Evolutionary conservation across 768 basidiomycete genomes (phyloP).

Genomic region (Lanmaoa rubissima): DNA sequence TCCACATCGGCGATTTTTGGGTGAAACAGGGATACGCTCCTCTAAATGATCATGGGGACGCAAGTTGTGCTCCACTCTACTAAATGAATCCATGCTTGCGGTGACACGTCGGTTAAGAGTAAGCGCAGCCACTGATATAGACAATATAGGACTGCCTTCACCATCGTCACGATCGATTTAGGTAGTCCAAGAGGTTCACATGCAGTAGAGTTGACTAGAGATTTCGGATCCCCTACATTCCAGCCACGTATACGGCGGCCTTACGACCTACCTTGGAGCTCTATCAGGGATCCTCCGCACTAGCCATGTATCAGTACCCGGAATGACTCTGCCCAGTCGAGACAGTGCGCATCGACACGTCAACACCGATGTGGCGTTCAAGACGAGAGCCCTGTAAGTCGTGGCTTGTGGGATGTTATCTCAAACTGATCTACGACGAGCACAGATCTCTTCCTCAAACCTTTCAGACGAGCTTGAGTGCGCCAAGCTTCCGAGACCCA

Average conservation of each 20-base stretch:
- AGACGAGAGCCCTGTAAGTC: background rate
- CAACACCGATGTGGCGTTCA: background rate
- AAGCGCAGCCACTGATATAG: background rate
- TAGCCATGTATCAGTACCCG: background rate
- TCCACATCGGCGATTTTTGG: slow-evolving; percentile 2
- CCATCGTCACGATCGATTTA: background rate
- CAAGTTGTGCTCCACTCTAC: background rate
- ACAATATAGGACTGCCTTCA: background rate
- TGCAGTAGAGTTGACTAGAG: slow-evolving; percentile 2
- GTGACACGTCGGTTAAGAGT: background rate
- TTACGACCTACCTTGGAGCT: background rate
- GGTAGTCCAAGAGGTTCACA: slow-evolving; percentile 1
- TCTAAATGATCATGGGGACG: background rate
- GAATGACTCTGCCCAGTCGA: background rate
- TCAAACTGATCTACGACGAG: background rate
- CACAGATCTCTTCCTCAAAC: background rate
- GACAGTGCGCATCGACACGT: no score
- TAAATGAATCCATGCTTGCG: background rate
- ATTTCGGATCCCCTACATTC: background rate
- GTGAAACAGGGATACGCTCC: background rate
- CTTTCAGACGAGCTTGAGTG: background rate
- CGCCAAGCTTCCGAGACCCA: background rate
- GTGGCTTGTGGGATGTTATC: background rate
- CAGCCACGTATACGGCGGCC: background rate
- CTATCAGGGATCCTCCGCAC: background rate